These are phyloP conservation scores for Cardamine chenopodiifolia DNA, from an alignment of 345 rosid genomes.

Conservation along the genomic window DNA sequence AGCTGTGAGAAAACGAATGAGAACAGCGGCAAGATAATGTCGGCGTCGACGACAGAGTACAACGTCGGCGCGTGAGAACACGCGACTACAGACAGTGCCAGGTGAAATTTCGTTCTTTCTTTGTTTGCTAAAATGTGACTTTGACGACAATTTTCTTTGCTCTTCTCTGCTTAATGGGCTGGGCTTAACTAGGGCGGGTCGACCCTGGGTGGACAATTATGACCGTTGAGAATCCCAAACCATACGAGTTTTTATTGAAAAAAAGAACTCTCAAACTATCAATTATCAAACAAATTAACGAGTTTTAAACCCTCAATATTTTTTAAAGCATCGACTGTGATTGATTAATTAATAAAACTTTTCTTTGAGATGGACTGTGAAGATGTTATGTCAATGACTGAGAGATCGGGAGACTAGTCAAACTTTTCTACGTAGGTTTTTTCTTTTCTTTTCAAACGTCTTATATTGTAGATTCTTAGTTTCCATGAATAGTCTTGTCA, in stretches of 20 bases:
- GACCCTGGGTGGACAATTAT: neutral
- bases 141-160: neutral
- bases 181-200: neutral
- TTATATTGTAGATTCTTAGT: too few species aligned
- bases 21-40: slow-evolving; percentile 7
- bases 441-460: too few species aligned
- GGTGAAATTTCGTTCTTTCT: neutral
- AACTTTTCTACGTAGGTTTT: too few species aligned
- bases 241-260: neutral
- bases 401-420: too few species aligned
- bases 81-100: slow-evolving; percentile 17
- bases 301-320: too few species aligned
- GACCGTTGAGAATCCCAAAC: neutral
- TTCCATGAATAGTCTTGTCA: too few species aligned
- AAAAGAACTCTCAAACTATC: too few species aligned
- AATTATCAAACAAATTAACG: too few species aligned
- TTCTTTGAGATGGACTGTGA: too few species aligned
- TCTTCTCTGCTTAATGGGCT: neutral
- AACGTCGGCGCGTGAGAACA: slow-evolving; percentile 36
- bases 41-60: slow-evolving; percentile 2
- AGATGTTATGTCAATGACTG: too few species aligned
- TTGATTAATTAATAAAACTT: too few species aligned
- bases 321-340: too few species aligned
- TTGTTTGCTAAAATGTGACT: neutral
- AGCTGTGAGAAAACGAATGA: neutral